Conservation (phyloP, 179 eudicot genomes). For the Pouteria campechiana region DNA sequence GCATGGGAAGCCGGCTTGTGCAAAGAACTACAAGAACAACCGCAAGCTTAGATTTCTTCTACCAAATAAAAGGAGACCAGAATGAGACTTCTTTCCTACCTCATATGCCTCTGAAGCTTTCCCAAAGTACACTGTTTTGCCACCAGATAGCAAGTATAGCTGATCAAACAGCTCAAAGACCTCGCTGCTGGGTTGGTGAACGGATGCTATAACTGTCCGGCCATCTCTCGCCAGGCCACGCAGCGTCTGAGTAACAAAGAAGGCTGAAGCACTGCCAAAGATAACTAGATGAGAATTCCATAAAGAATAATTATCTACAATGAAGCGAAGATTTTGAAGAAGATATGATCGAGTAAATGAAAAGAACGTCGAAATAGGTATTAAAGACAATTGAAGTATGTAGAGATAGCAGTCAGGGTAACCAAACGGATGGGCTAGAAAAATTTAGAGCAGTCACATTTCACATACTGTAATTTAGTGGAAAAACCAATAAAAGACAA, state of each 20-base stretch:
- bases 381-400: too few species aligned
- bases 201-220: slow-evolving; percentile 90
- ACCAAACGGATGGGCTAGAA: too few species aligned
- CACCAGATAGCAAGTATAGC: slow-evolving; percentile 87
- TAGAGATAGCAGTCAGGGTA: too few species aligned
- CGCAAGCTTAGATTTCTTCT: too few species aligned
- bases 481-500: too few species aligned
- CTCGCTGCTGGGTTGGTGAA: slow-evolving; percentile 99
- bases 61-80: too few species aligned
- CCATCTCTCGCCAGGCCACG: slow-evolving; percentile 86
- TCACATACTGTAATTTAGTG: too few species aligned
- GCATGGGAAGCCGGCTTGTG: slow-evolving; percentile 98
- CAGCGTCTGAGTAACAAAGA: slow-evolving; percentile 87
- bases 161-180: slow-evolving; percentile 96
- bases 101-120: slow-evolving; percentile 94
- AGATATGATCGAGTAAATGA: neutral
- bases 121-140: slow-evolving; percentile 90
- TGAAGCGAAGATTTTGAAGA: neutral
- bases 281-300: neutral
- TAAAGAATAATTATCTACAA: neutral
- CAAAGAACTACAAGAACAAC: slow-evolving; percentile 65
- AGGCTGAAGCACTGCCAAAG: slow-evolving; percentile 87
- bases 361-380: too few species aligned
- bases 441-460: too few species aligned
- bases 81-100: too few species aligned